Percentiles rank a stretch among this genome's conserved stretches.
These are phyloP conservation scores for Ammopiptanthus mongolicus DNA, from an alignment of 306 rosid genomes.

Conservation along the genomic window DNA sequence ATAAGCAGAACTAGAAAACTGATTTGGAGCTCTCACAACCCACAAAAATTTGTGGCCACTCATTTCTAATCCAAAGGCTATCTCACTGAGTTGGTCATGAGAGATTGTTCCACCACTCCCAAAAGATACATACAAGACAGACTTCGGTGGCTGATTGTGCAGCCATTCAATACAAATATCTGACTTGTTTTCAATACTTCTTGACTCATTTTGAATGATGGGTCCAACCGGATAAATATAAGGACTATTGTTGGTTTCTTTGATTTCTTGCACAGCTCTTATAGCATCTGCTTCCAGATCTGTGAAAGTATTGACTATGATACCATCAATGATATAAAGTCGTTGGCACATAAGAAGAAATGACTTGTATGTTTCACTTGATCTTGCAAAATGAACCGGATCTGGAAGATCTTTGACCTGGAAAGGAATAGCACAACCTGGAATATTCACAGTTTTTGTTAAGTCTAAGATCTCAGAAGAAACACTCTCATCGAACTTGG, in stretches of 20 bases:
- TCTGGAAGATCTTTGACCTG: background rate
- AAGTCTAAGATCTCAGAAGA: background rate
- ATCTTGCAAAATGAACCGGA: background rate
- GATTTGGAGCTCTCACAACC: too few relatives aligned
- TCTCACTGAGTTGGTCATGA: too few relatives aligned
- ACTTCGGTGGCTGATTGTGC: too few relatives aligned
- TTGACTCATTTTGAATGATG: background rate
- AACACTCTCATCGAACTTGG: too few relatives aligned
- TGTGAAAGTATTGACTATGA: background rate
- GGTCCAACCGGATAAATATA: slow-evolving; percentile 17
- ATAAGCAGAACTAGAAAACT: too few relatives aligned
- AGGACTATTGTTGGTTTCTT: background rate
- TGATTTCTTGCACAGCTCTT: background rate
- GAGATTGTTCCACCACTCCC: too few relatives aligned
- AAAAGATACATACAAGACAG: too few relatives aligned
- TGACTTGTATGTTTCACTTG: background rate
- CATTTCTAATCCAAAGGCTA: too few relatives aligned
- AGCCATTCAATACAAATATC: too few relatives aligned
- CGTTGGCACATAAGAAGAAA: background rate
- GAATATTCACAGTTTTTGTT: background rate
- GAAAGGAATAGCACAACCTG: background rate
- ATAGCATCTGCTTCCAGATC: background rate
- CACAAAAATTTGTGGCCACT: too few relatives aligned
- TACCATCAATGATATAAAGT: background rate
- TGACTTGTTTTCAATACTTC: background rate